Evolutionary conservation across 805 yeast genomes (phyloP), one percentile per base, ranked within the genome.

Genomic region (Monosporozyma solicola): DNA sequence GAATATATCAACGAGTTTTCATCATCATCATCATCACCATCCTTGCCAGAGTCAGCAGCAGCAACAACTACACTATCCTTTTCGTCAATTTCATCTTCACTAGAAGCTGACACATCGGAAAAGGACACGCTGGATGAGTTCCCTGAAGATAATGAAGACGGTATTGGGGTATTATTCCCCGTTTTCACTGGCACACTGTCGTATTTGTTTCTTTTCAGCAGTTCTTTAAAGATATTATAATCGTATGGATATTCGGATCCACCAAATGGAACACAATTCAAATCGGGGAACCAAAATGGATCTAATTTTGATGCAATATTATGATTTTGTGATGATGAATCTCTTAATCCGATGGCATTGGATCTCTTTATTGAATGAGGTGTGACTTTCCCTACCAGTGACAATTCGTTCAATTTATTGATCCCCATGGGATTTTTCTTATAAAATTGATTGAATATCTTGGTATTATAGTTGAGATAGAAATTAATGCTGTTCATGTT

Each of bases 251-350:
- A 60, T 27, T 54, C 50, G 7, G 57, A 56, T 3, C 59, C 51
- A 20, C 70, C 70, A 29, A 68, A 45, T 8, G 61, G 56, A 43
- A 69, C 54, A 5, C 56, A 27, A 51, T 65, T 62, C 31, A 69
- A 51, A 57, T 68, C 72, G 3, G 72, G 72, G 47, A 69, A 69
- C 72, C 72, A 69, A 51, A 69, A 69, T 10, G 68, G 66, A 53
- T 68, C 71, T 50, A 57, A 57, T 29, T 54, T 63, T 20, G 46
- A 20, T 2, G 46, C 24, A 24, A 43, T 22, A 22, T 24, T 24
- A 10, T 43, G 31, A 9, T 43, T 11, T 22, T 24, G 27, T 43
- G 16, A 13, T 9, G 15, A 5, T 13, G n/a, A 15, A 15, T 35
- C 39, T 35, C 16, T 35, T 35, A 35, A 35, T 15, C 51, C 53